A percentile compares a stretch with the other conserved stretches of the same genome.
Conservation (phyloP, 2,329 filamentous ascomycete species). For the Monosporascus sp. region DNA sequence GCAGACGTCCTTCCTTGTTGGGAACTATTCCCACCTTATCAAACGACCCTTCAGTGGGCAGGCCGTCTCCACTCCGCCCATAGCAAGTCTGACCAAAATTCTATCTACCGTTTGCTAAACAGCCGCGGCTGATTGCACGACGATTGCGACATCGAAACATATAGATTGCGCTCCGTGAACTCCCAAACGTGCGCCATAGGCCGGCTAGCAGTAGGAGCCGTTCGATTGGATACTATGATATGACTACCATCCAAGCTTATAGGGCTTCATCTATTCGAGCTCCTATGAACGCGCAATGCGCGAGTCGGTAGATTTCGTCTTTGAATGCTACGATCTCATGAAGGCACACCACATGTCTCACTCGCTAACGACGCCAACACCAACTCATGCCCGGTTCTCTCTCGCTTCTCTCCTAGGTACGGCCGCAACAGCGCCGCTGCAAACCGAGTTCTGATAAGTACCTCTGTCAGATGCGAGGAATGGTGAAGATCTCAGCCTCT, state of each 20-base stretch:
- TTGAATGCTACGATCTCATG: not conserved
- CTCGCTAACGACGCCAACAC: not conserved
- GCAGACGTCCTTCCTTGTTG: not conserved
- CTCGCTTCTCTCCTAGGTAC: not conserved
- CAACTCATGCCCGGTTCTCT: not conserved
- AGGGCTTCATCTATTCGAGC: not conserved
- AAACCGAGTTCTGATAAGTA: not conserved
- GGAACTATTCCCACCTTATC: not conserved
- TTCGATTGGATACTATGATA: not conserved
- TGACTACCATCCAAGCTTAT: not conserved
- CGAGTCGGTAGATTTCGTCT: not conserved
- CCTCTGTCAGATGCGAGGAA: not conserved
- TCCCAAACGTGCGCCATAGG: not conserved
- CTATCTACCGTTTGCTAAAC: not conserved
- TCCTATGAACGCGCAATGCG: not conserved
- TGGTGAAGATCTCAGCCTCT: not conserved
- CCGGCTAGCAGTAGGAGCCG: not conserved
- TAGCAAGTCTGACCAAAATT: not conserved
- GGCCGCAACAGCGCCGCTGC: not conserved
- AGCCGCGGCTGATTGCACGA: not conserved
- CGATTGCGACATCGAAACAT: not conserved
- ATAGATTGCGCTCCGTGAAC: not conserved
- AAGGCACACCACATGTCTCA: not conserved
- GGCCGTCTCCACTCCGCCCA: too few relatives aligned
- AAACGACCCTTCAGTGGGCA: not conserved